A percentile compares a stretch with the other conserved stretches of the same genome.
Evolutionary conservation across 495 filamentous ascomycete genomes (phyloP).

Genomic region (Aspergillus sparsus): DNA sequence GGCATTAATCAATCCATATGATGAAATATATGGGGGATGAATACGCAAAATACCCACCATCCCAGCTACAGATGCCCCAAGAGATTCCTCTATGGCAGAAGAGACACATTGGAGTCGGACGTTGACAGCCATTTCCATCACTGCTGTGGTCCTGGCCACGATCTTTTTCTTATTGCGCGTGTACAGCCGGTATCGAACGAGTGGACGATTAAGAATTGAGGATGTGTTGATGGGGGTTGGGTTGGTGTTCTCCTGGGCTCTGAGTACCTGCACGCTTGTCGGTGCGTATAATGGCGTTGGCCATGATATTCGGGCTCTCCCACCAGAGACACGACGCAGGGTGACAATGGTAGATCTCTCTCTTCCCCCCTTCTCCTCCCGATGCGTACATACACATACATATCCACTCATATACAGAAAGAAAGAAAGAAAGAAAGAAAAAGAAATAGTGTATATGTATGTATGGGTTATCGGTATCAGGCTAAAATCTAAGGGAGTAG

Average conservation of each 20-base stretch:
- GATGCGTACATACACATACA: no score
- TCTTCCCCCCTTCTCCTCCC: background rate
- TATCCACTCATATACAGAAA: no score
- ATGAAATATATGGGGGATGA: background rate
- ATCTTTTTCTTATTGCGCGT: conserved; percentile 7
- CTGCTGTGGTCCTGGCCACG: background rate
- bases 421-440: no score
- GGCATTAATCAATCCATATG: no score
- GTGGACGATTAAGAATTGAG: background rate
- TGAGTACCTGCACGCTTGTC: background rate
- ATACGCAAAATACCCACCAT: background rate
- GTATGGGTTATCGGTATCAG: background rate
- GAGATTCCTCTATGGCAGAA: background rate
- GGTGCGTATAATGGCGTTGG: conserved; percentile 16
- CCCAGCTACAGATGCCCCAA: background rate
- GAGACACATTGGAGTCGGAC: conserved; percentile 9
- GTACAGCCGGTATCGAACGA: conserved; percentile 5
- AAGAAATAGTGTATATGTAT: no score
- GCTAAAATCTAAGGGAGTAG: conserved; percentile 10
- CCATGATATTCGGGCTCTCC: conserved; percentile 2
- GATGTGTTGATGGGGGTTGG: conserved; percentile 15
- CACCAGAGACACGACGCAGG: background rate
- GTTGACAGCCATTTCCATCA: conserved; percentile 5
- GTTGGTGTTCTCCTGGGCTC: conserved; percentile 8
- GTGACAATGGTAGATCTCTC: conserved; percentile 15